Conservation (phyloP, 345 rosid genomes). For the Clarkia xantiana region DNA sequence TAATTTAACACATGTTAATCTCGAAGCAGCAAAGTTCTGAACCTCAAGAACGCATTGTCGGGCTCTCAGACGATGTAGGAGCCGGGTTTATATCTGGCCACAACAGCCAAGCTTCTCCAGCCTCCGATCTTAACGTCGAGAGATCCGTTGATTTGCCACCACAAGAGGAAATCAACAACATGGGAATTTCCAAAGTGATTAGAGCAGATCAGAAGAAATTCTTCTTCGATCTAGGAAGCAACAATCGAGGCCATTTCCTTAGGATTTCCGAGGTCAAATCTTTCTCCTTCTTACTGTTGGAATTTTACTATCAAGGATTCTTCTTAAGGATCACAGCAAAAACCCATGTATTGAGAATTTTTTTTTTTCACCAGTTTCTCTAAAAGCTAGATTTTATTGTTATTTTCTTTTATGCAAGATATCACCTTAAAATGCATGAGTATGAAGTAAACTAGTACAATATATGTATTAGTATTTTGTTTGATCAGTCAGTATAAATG, state of each 20-base stretch:
- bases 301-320: too few species aligned
- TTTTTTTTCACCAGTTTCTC: too few species aligned
- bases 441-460: too few species aligned
- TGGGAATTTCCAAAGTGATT: slow-evolving; percentile 58
- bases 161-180: slow-evolving; percentile 45
- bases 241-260: slow-evolving; percentile 86
- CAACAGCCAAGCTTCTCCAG: slow-evolving; percentile 51
- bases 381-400: too few species aligned
- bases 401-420: too few species aligned
- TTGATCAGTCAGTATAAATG: too few species aligned
- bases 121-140: slow-evolving; percentile 59
- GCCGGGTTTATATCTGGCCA: slow-evolving; percentile 98
- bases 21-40: slow-evolving; percentile 55
- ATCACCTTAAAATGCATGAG: too few species aligned
- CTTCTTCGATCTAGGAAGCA: slow-evolving; percentile 54
- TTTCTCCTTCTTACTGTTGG: too few species aligned
- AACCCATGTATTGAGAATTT: too few species aligned
- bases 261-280: slow-evolving; percentile 80
- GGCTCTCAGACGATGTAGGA: slow-evolving; percentile 96
- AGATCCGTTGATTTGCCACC: slow-evolving; percentile 52
- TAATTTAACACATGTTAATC: neutral
- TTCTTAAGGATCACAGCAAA: too few species aligned
- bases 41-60: slow-evolving; percentile 58
- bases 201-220: slow-evolving; percentile 91
- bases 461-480: too few species aligned